Evolutionary conservation across 495 filamentous ascomycete species (phyloP), one percentile per base, ranked within the genome.

Genomic region (Daldinia childiae): DNA sequence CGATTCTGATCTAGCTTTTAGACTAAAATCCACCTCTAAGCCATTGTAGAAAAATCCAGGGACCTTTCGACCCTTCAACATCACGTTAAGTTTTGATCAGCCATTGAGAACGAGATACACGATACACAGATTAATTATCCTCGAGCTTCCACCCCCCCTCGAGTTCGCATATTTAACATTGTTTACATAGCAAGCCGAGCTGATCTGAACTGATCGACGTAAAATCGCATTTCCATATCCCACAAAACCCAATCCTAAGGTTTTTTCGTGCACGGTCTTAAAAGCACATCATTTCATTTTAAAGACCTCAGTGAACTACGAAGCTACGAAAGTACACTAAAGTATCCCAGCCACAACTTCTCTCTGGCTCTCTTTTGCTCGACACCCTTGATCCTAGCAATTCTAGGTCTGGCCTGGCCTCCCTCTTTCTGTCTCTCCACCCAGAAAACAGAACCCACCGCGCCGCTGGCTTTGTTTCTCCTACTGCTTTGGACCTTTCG

Each of bases 221-320:
- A 21, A 66, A 62, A 62, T 66, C 51, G 58, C 39, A 66, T 66
- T 59, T 38, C 69, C 11, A 64, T 64, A 48, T 60, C 52, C 32
- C n/a, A 50, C 52, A 72, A 72, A 68, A 50, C 51, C 61, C 65
- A 39, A 68, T 56, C 45, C 34, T 39, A 24, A 56, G 61, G 65
- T 65, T 65, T 58, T 45, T 66, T 14, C 24, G 71, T 62, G 71
- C 71, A 73, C 71, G 71, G 71, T 21, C 66, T 73, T 62, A 11
- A 66, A 66, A 69, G 66, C 71, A 73, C 66, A 73, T 73, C 66
- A 73, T 69, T 65, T 73, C 71, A 73, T 73, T 73, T 73, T 58
- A 72, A 34, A 61, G 14, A 62, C n/a, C n/a, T n/a, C n/a, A n/a
- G 59, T 59, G 19, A 54, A 54, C 26, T 30, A 54, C 24, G 21